Percentiles rank a stretch among this genome's conserved stretches.
Conservation (phyloP, 2,329 filamentous ascomycete species). For the Talaromyces sp. region DNA sequence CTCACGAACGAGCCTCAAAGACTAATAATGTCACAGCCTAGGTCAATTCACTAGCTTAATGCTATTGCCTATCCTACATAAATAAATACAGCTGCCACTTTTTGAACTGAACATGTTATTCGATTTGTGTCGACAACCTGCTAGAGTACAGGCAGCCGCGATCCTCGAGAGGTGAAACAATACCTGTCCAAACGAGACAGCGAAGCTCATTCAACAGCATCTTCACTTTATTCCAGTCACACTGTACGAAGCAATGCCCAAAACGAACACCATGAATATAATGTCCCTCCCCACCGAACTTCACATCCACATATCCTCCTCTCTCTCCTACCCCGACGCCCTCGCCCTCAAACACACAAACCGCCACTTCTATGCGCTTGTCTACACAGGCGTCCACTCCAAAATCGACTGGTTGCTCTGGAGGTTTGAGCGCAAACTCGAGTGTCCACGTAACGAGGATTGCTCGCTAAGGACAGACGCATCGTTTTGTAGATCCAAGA, state of each 20-base stretch:
- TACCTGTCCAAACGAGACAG: background rate
- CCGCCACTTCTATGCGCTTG: slow-evolving; percentile 62
- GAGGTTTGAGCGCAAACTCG: slow-evolving; percentile 61
- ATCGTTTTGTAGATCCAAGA: slow-evolving; percentile 39
- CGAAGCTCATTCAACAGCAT: background rate
- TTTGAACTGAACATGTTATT: background rate
- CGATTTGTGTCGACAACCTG: background rate
- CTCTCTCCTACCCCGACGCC: slow-evolving; percentile 68
- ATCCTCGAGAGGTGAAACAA: background rate
- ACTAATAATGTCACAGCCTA: slow-evolving; percentile 2
- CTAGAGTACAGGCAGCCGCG: slow-evolving; percentile 4
- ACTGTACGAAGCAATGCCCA: background rate
- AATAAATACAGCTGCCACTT: background rate
- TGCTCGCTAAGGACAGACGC: slow-evolving; percentile 45
- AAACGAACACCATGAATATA: slow-evolving; percentile 29
- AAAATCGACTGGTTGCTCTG: slow-evolving; percentile 70
- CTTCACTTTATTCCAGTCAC: background rate
- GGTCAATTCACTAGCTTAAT: background rate
- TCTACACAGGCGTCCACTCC: slow-evolving; percentile 64
- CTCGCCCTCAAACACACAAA: slow-evolving; percentile 67
- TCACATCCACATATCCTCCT: slow-evolving; percentile 61
- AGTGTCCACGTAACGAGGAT: slow-evolving; percentile 58
- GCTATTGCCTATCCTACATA: background rate
- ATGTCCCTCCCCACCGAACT: slow-evolving; percentile 63
- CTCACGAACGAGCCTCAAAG: background rate